phyloP scores from a whole-genome alignment of 768 basidiomycete genomes.

The Xerocomellus dryophilus region DNA sequence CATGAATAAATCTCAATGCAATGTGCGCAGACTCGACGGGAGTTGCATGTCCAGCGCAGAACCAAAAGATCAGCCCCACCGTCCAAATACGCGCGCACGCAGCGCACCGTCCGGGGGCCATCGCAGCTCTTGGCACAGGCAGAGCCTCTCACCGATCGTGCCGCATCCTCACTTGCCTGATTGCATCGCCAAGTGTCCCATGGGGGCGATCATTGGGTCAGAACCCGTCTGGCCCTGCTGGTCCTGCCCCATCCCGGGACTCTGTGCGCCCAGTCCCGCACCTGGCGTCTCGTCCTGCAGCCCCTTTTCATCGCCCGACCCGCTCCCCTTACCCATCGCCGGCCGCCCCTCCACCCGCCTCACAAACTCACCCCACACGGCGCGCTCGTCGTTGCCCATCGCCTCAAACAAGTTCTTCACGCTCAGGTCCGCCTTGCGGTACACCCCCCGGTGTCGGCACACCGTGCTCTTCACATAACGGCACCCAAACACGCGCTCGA shows the following conservation, averaged over 20 bases:
- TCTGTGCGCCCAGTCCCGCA: constrained; percentile 1
- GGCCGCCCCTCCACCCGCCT: constrained; percentile 55
- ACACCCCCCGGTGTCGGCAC: constrained; percentile 67
- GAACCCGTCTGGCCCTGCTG: constrained; percentile 19
- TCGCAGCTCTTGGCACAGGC: background rate
- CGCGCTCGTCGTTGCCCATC: constrained; percentile 52
- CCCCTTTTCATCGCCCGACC: constrained; percentile 22
- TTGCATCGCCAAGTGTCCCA: constrained; percentile 21
- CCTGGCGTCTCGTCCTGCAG: constrained; percentile 17
- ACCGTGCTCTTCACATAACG: constrained; percentile 74
- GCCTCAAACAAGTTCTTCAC: constrained; percentile 51
- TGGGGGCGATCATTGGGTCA: constrained; percentile 16
- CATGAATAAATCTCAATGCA: background rate
- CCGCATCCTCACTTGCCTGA: constrained; percentile 10
- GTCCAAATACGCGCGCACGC: no score
- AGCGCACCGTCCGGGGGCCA: constrained; percentile 14
- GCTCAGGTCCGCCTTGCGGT: constrained; percentile 51
- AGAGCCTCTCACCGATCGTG: background rate
- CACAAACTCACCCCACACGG: constrained; percentile 70
- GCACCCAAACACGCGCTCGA: constrained; percentile 67
- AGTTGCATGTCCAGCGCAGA: constrained; percentile 8
- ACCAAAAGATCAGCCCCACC: background rate
- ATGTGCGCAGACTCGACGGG: background rate
- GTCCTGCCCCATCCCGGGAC: constrained; percentile 10
- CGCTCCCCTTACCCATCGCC: constrained; percentile 28